Percentiles rank a stretch among this genome's conserved stretches.
phyloP scores from a whole-genome alignment of 1,284 basidiomycete species.

The Trametes versicolor region DNA sequence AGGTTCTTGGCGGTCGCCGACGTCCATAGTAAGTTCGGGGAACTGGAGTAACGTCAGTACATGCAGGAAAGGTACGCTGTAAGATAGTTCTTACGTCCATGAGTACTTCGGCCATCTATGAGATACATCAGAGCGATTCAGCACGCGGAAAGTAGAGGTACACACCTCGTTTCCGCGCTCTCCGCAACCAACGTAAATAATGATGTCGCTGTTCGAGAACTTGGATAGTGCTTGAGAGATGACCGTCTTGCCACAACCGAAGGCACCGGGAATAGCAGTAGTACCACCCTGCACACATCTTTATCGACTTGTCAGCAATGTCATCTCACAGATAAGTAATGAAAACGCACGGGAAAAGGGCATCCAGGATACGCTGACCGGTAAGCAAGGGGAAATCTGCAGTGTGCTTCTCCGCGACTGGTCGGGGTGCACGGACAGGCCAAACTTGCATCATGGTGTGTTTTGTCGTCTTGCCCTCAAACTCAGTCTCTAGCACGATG shows the following conservation, averaged over 20 bases:
- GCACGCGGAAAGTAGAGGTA: constrained; percentile 11
- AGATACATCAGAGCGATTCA: neutral
- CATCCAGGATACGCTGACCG: constrained; percentile 97
- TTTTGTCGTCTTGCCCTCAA: constrained; percentile 93
- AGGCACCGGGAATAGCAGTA: constrained; percentile 98
- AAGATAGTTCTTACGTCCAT: constrained; percentile 74
- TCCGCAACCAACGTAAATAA: constrained; percentile 98
- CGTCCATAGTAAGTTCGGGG: constrained; percentile 93
- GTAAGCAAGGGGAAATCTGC: constrained; percentile 95
- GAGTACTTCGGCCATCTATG: constrained; percentile 97
- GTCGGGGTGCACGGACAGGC: constrained; percentile 98
- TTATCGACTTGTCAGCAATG: constrained; percentile 19
- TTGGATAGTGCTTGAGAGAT: constrained; percentile 98
- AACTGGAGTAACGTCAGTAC: constrained; percentile 65
- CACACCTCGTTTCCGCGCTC: constrained; percentile 90
- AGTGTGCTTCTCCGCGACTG: constrained; percentile 93
- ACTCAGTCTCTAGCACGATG: constrained; percentile 96
- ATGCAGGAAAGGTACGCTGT: constrained; percentile 12
- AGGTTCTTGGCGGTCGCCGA: constrained; percentile 94
- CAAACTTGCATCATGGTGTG: constrained; percentile 98
- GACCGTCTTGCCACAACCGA: constrained; percentile 98
- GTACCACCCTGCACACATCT: constrained; percentile 98
- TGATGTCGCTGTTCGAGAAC: constrained; percentile 99
- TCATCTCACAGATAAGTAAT: constrained; percentile 4
- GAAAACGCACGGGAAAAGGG: constrained; percentile 87